Evolutionary conservation across 805 yeast species (phyloP), one percentile per base, ranked within the genome.

Genomic region (Ogataea wickerhamii): DNA sequence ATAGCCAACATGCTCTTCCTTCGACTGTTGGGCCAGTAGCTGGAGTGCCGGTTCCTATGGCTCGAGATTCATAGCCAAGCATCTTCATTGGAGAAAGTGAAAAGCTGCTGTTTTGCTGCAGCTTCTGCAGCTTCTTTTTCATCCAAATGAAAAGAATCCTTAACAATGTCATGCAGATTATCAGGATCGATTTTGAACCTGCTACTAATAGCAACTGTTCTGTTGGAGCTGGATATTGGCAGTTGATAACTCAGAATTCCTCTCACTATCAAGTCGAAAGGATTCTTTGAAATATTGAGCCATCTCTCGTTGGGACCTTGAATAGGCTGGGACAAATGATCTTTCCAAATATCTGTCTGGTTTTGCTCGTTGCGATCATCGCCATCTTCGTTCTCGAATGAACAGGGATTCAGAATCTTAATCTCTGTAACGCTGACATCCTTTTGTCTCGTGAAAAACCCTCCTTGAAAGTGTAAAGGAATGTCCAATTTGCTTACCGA

Each of bases 241-340:
- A 88, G 67, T 34, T 74, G 76, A 60, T 91, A 91, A 52, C 76
- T 78, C 56, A 91, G 70, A 17, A 81, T 78, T 1, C 98, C 98
- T 34, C 95, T 69, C 3, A 91, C 70, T 16, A 87, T 83, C 48
- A 91, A 66, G 43, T 87, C 96, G 58, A 89, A 91, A 10, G 95
- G 95, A 54, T 85, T 76, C 43, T 77, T 74, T 8, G 82, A 78
- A 10, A 91, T 76, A 10, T 68, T 67, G 36, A 76, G 74, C 98
- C 98, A 89, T 53, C 79, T 79, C 37, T 73, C 63, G 20, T 49
- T 47, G 7, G 64, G 63, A 19, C 44, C 53, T 26, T 34, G 41
- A n/a, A 48, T 41, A n/a, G 49, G 45, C 3, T 27, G 18, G 5
- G 41, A 39, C 13, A 27, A 13, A 5, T 19, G 24, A 3, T 23